Conservation (phyloP, 768 basidiomycete genomes). For the Termitomyces sp. region DNA sequence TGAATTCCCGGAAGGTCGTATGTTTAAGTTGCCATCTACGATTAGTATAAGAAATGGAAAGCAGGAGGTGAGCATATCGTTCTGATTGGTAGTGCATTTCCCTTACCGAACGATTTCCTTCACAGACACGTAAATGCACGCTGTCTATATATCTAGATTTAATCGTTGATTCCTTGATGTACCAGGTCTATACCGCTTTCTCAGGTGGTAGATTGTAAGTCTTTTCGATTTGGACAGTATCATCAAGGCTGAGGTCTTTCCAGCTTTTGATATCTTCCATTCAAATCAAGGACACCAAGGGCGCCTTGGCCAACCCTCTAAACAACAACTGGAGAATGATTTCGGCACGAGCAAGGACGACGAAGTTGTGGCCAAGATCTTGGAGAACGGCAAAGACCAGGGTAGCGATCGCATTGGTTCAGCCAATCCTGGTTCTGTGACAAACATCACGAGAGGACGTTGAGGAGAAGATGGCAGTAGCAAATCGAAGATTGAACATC, state of each 20-base stretch:
- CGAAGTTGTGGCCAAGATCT: slow-evolving; percentile 54
- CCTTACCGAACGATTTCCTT: slow-evolving; percentile 14
- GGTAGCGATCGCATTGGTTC: slow-evolving; percentile 38
- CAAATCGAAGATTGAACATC: background rate
- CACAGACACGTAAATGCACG: slow-evolving; percentile 58
- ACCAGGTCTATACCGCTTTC: slow-evolving; percentile 61
- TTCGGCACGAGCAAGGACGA: slow-evolving; percentile 63
- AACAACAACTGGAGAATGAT: slow-evolving; percentile 72
- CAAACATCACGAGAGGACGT: slow-evolving; percentile 20
- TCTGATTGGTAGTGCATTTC: slow-evolving; percentile 14
- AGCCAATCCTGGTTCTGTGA: slow-evolving; percentile 2
- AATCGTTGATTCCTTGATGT: slow-evolving; percentile 8
- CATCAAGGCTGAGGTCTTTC: background rate
- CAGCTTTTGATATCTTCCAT: slow-evolving; percentile 69
- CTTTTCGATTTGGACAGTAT: background rate
- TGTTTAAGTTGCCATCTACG: slow-evolving; percentile 3
- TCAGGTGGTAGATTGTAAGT: slow-evolving; percentile 78
- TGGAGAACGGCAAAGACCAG: slow-evolving; percentile 61
- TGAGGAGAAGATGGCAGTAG: background rate
- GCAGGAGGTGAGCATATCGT: slow-evolving; percentile 53
- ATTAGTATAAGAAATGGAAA: slow-evolving; percentile 74
- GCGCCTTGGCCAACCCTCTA: slow-evolving; percentile 65
- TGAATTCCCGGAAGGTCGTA: slow-evolving; percentile 5
- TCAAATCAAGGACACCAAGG: slow-evolving; percentile 76
- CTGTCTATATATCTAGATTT: background rate